phyloP scores from a whole-genome alignment of 1,139 yeast species.

The Yamadazyma trypodendri region DNA sequence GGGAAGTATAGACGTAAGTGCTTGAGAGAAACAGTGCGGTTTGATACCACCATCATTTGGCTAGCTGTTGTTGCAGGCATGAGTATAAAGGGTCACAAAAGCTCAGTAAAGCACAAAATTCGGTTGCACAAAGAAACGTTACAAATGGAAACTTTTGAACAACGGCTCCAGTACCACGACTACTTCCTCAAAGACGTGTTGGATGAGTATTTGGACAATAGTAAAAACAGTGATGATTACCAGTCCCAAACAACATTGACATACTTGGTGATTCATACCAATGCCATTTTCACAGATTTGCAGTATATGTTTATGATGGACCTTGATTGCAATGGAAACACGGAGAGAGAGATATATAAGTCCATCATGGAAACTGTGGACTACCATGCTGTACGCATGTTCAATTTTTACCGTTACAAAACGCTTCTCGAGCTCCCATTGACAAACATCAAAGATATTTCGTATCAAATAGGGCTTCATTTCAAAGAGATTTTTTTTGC shows the following conservation, averaged over 20 bases:
- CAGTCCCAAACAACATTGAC: conserved; percentile 13
- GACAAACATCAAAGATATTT: conserved; percentile 14
- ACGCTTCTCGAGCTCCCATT: conserved; percentile 12
- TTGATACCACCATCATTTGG: background rate
- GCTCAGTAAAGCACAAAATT: background rate
- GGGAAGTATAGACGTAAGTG: conserved; percentile 1
- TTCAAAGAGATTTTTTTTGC: conserved; percentile 15
- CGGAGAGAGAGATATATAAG: conserved; percentile 3
- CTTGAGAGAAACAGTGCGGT: background rate
- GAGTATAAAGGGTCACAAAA: background rate
- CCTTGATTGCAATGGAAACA: conserved; percentile 1
- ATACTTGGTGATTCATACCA: conserved; percentile 10
- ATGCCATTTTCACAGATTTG: conserved; percentile 10
- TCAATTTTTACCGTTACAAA: conserved; percentile 4
- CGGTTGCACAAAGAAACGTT: background rate
- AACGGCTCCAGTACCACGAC: conserved; percentile 8
- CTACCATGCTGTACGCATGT: conserved; percentile 4
- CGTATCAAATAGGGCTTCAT: conserved; percentile 12
- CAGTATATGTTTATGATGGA: conserved; percentile 13
- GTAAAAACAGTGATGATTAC: conserved; percentile 2
- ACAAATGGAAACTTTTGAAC: conserved; percentile 6
- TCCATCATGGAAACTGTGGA: conserved; percentile 6
- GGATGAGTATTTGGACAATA: conserved; percentile 7
- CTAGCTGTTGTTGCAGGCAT: background rate
- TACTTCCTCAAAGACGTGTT: conserved; percentile 5